phyloP scores from a whole-genome alignment of 257 asterid genomes.

The Petunia axillaris region DNA sequence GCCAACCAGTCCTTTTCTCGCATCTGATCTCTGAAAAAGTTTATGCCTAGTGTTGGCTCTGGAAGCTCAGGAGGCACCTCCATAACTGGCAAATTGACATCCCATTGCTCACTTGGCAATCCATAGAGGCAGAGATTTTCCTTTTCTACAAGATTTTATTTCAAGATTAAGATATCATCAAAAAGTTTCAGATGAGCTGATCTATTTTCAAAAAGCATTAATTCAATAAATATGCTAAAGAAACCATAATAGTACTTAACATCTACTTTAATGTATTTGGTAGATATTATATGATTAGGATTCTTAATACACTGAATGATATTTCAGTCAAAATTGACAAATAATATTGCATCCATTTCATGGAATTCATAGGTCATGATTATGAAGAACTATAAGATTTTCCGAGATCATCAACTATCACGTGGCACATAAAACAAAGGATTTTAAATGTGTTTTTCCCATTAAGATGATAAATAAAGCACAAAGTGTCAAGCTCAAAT shows the following conservation, averaged over 20 bases:
- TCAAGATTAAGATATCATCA: not conserved
- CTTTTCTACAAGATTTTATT: slow-evolving; percentile 38
- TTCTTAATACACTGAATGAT: not conserved
- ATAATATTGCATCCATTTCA: slow-evolving; percentile 11
- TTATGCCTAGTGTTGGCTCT: slow-evolving; percentile 56
- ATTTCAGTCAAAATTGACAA: not conserved
- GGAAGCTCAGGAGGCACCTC: slow-evolving; percentile 60
- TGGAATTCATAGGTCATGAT: slow-evolving; percentile 10
- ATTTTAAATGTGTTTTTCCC: not conserved
- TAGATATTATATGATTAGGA: slow-evolving; percentile 21
- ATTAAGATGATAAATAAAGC: slow-evolving; percentile 11
- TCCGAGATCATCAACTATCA: not conserved
- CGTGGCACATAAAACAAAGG: not conserved
- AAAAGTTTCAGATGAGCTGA: slow-evolving; percentile 9
- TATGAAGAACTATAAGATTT: slow-evolving; percentile 1
- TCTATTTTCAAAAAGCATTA: slow-evolving; percentile 5
- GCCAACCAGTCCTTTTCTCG: slow-evolving; percentile 54
- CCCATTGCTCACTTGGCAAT: slow-evolving; percentile 48
- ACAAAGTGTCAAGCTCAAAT: not conserved
- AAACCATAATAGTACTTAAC: slow-evolving; percentile 12
- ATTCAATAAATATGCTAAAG: not conserved
- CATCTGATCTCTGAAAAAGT: slow-evolving; percentile 58
- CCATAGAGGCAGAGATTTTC: slow-evolving; percentile 55
- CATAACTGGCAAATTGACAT: slow-evolving; percentile 51
- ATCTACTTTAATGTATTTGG: not conserved